These are phyloP conservation scores for Ophiocordyceps camponoti-floridani DNA, from an alignment of 2,329 filamentous ascomycete species.

Conservation along the genomic window DNA sequence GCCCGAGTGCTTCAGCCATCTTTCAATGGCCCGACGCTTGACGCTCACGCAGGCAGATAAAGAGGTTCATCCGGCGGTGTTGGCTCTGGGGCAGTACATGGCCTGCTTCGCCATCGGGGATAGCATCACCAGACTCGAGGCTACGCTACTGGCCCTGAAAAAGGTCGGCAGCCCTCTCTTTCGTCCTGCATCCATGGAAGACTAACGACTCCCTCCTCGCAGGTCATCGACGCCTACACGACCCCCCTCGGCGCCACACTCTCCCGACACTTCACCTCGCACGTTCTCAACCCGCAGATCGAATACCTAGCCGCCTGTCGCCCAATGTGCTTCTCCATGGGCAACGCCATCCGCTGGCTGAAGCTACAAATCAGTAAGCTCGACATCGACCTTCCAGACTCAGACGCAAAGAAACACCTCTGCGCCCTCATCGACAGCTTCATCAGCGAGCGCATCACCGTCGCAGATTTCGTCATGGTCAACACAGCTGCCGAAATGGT, in stretches of 20 bases:
- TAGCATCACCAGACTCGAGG: constrained; percentile 72
- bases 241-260: constrained; percentile 74
- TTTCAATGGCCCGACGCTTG: constrained; percentile 48
- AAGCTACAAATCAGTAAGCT: constrained; percentile 86
- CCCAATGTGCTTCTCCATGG: constrained; percentile 93
- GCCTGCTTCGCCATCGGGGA: constrained; percentile 76
- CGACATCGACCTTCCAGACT: constrained; percentile 69
- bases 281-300: constrained; percentile 86
- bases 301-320: constrained; percentile 85
- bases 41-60: constrained; percentile 42
- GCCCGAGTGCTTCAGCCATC: constrained; percentile 63
- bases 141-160: constrained; percentile 79
- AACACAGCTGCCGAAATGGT: constrained; percentile 60
- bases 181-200: not conserved
- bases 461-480: constrained; percentile 75
- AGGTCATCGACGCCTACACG: constrained; percentile 86
- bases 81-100: constrained; percentile 80
- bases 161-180: constrained; percentile 33
- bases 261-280: constrained; percentile 76
- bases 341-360: constrained; percentile 86
- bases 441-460: constrained; percentile 74
- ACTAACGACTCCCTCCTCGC: constrained; percentile 2
- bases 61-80: constrained; percentile 71
- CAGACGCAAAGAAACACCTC: constrained; percentile 63
- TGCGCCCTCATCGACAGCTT: constrained; percentile 73